A percentile compares a stretch with the other conserved stretches of the same genome.
phyloP scores from a whole-genome alignment of 1,284 basidiomycete species.

The Cryptococcus sp. region DNA sequence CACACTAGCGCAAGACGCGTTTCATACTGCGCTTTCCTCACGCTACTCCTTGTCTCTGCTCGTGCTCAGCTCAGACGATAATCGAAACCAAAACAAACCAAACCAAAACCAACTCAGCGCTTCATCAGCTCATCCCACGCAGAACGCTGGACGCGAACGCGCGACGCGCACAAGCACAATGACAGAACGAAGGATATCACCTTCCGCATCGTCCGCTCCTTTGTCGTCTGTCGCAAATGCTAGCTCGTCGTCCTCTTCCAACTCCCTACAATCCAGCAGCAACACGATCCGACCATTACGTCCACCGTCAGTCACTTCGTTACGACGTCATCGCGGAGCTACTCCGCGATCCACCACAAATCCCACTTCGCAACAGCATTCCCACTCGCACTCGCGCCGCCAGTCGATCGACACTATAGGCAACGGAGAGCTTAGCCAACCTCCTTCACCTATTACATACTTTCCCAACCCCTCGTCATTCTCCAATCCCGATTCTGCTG shows the following conservation, averaged over 20 bases:
- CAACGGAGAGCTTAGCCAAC: constrained; percentile 18
- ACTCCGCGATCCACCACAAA: neutral
- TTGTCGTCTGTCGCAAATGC: constrained; percentile 4
- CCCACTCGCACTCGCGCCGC: constrained; percentile 14
- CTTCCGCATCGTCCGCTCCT: constrained; percentile 6
- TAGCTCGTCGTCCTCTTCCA: constrained; percentile 3
- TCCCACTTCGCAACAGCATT: neutral
- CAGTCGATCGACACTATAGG: constrained; percentile 16
- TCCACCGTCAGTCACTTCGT: constrained; percentile 20
- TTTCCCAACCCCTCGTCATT: constrained; percentile 48
- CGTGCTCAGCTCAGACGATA: neutral
- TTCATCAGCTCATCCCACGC: neutral
- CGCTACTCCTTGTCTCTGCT: neutral
- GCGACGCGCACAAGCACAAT: neutral
- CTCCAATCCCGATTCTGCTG: constrained; percentile 15
- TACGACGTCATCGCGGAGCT: constrained; percentile 11
- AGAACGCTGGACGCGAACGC: neutral
- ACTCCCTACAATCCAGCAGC: constrained; percentile 1
- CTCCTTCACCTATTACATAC: constrained; percentile 46
- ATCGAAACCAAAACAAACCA: neutral
- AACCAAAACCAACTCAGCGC: neutral
- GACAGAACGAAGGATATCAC: constrained; percentile 16
- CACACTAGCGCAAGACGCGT: no score
- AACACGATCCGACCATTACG: constrained; percentile 13
- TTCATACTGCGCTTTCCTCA: no score